A percentile compares a stretch with the other conserved stretches of the same genome.
phyloP scores from a whole-genome alignment of 2,329 filamentous ascomycete species.

The Penicillium brasilianum region DNA sequence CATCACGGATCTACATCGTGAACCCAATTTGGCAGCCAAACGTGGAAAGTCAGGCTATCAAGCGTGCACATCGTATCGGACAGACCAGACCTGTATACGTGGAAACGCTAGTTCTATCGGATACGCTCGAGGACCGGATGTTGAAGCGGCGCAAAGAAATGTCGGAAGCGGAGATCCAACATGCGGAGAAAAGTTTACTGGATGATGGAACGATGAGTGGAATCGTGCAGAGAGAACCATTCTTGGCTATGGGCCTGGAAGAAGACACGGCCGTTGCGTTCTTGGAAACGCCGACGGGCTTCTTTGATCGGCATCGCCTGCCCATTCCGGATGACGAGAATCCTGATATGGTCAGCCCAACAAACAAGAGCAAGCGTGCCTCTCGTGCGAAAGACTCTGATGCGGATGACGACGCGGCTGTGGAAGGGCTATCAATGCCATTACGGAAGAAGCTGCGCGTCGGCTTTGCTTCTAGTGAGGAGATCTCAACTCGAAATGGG shows the following conservation, averaged over 20 bases:
- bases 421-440: background rate
- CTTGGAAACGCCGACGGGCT: slow-evolving; percentile 36
- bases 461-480: background rate
- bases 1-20: slow-evolving; percentile 86
- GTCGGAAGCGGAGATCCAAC: slow-evolving; percentile 65
- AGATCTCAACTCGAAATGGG: background rate
- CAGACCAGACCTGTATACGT: slow-evolving; percentile 79
- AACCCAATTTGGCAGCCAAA: slow-evolving; percentile 84
- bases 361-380: background rate
- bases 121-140: slow-evolving; percentile 85
- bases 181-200: slow-evolving; percentile 61
- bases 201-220: slow-evolving; percentile 63
- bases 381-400: background rate
- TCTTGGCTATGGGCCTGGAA: slow-evolving; percentile 51
- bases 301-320: slow-evolving; percentile 47
- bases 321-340: slow-evolving; percentile 41
- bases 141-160: slow-evolving; percentile 74
- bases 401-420: background rate
- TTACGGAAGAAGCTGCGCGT: background rate
- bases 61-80: slow-evolving; percentile 84
- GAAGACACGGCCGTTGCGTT: slow-evolving; percentile 32
- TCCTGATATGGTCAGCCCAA: background rate
- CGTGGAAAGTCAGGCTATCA: slow-evolving; percentile 88
- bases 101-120: slow-evolving; percentile 80
- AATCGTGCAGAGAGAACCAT: slow-evolving; percentile 62